These are phyloP conservation scores for Harringtonia aguacate DNA, from an alignment of 2,329 filamentous ascomycete species.

Conservation along the genomic window DNA sequence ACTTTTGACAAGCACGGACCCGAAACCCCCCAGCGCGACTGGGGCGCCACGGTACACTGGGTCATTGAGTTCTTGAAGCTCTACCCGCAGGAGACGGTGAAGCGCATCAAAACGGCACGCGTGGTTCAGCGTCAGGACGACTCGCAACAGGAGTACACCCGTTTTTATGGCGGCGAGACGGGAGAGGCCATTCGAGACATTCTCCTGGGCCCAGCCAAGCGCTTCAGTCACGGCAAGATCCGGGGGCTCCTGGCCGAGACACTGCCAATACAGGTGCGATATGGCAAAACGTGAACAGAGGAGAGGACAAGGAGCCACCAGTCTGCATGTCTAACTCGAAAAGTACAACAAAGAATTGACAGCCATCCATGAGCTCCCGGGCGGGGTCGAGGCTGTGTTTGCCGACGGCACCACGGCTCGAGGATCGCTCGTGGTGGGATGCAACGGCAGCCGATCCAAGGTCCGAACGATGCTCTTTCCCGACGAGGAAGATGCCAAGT, in stretches of 20 bases:
- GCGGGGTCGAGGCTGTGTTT: slow-evolving; percentile 2
- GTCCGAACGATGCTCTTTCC: background rate
- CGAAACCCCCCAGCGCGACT: slow-evolving; percentile 3
- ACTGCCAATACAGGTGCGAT: slow-evolving; percentile 2
- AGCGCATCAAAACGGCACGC: background rate
- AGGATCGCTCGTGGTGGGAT: slow-evolving; percentile 1
- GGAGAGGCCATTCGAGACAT: slow-evolving; percentile 2
- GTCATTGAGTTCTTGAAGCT: slow-evolving; percentile 2
- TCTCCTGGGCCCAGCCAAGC: slow-evolving; percentile 3
- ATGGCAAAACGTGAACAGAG: background rate
- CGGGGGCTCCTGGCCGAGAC: slow-evolving; percentile 1
- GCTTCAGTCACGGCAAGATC: slow-evolving; percentile 4
- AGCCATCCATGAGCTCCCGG: background rate
- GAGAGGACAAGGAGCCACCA: background rate
- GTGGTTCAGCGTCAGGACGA: slow-evolving; percentile 4
- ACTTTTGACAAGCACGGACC: slow-evolving; percentile 3
- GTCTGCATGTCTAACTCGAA: background rate
- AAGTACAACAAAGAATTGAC: slow-evolving; percentile 2
- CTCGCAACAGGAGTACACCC: slow-evolving; percentile 1
- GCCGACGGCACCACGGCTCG: slow-evolving; percentile 1
- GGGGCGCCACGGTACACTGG: slow-evolving; percentile 3
- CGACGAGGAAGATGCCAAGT: background rate
- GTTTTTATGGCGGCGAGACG: slow-evolving; percentile 3
- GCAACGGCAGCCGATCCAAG: slow-evolving; percentile 3
- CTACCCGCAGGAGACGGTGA: background rate